Conservation (phyloP, 106 monocot genomes). For the Dioscorea dumetorum region DNA sequence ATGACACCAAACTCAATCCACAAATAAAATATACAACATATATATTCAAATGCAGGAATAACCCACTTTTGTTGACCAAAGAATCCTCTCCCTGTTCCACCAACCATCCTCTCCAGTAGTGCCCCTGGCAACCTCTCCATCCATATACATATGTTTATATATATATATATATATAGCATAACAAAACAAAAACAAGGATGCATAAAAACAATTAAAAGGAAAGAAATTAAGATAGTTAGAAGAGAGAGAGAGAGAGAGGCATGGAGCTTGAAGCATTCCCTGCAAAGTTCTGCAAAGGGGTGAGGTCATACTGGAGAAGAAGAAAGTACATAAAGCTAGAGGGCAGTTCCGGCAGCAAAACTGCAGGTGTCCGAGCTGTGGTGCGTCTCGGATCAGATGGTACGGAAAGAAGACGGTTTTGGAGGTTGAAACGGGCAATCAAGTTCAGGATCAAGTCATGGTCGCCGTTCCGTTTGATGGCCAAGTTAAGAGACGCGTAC, state of each 20-base stretch:
- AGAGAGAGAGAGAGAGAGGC: background rate
- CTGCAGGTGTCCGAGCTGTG: background rate
- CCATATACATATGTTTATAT: no score
- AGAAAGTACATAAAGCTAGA: conserved; percentile 32
- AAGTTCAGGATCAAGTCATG: conserved; percentile 7
- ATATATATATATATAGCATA: no score
- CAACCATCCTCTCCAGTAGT: no score
- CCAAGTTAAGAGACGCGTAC: conserved; percentile 26
- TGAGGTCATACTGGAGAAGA: conserved; percentile 39
- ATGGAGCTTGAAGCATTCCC: conserved; percentile 29
- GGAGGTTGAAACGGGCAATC: conserved; percentile 1
- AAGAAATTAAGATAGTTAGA: no score
- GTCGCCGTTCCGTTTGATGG: conserved; percentile 19
- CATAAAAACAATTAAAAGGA: no score
- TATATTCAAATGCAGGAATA: no score
- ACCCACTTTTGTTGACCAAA: no score
- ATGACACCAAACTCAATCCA: no score
- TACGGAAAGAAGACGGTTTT: background rate
- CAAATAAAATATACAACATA: no score
- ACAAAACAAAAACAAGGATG: no score
- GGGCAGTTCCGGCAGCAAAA: conserved; percentile 1
- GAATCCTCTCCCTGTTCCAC: no score
- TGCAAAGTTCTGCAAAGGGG: conserved; percentile 31
- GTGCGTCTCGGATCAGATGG: conserved; percentile 8
- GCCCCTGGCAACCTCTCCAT: no score